phyloP scores from a whole-genome alignment of 2,329 filamentous ascomycete species.

The Raffaelea ambrosiae region DNA sequence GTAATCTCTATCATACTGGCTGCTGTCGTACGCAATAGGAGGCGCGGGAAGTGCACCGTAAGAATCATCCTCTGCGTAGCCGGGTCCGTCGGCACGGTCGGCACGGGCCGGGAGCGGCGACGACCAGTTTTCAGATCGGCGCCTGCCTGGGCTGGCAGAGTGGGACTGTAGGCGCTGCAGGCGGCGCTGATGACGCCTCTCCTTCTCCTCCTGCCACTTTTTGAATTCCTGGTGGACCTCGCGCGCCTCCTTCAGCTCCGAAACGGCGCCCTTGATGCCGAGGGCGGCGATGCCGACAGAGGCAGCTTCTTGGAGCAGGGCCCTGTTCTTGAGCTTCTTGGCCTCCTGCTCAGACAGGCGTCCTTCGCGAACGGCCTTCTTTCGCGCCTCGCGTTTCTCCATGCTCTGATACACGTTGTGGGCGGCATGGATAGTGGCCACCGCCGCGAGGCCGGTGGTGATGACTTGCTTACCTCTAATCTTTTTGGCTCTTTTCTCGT shows the following conservation, averaged over 20 bases:
- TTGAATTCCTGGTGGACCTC: slow-evolving; percentile 39
- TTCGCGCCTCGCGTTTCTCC: slow-evolving; percentile 45
- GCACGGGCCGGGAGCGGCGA: slow-evolving; percentile 29
- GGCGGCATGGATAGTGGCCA: slow-evolving; percentile 53
- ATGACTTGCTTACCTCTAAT: slow-evolving; percentile 56
- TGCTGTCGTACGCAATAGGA: slow-evolving; percentile 23
- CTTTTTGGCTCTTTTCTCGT: slow-evolving; percentile 44
- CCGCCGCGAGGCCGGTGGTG: slow-evolving; percentile 46
- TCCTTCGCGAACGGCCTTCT: slow-evolving; percentile 45
- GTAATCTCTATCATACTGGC: slow-evolving; percentile 1
- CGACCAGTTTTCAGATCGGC: slow-evolving; percentile 34
- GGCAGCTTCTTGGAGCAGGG: slow-evolving; percentile 49
- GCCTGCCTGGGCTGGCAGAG: slow-evolving; percentile 15
- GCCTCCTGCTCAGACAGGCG: slow-evolving; percentile 41
- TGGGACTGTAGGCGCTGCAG: slow-evolving; percentile 22
- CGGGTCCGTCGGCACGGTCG: slow-evolving; percentile 34
- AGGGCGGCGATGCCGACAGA: slow-evolving; percentile 49
- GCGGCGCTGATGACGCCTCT: slow-evolving; percentile 39
- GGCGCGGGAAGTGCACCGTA: slow-evolving; percentile 36
- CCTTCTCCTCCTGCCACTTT: slow-evolving; percentile 41
- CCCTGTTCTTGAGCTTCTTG: slow-evolving; percentile 48
- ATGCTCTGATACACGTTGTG: slow-evolving; percentile 51
- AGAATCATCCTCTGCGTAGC: slow-evolving; percentile 38
- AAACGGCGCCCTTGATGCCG: slow-evolving; percentile 48
- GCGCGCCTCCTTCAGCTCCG: slow-evolving; percentile 47